Conservation (phyloP, 2,329 filamentous ascomycete genomes). For the Lasiodiplodia hormozganensis region DNA sequence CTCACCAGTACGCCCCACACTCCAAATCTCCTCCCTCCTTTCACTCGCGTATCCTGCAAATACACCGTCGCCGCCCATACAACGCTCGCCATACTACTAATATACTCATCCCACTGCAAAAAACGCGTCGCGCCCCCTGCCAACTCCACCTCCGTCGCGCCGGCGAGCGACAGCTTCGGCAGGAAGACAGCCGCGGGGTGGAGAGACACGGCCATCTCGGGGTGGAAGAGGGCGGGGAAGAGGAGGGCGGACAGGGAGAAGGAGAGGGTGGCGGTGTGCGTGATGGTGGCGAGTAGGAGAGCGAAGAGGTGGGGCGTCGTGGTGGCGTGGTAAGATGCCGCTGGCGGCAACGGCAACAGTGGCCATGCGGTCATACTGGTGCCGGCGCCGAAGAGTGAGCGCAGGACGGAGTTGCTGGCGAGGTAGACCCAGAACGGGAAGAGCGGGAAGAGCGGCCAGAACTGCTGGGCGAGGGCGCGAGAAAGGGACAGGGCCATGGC, state of each 20-base stretch:
- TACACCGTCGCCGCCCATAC: too few species aligned
- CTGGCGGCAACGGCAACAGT: too few species aligned
- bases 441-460: neutral
- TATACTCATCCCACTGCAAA: too few species aligned
- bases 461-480: neutral
- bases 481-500: slow-evolving; percentile 17
- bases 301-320: slow-evolving; percentile 18
- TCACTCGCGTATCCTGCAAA: too few species aligned
- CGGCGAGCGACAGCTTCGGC: neutral
- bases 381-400: neutral
- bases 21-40: too few species aligned
- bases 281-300: slow-evolving; percentile 11
- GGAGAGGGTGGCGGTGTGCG: slow-evolving; percentile 5
- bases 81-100: too few species aligned
- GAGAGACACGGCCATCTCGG: neutral
- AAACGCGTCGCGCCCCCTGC: too few species aligned
- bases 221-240: neutral
- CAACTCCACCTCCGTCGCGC: too few species aligned
- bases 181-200: slow-evolving; percentile 23
- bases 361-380: neutral
- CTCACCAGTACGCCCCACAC: too few species aligned
- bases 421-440: slow-evolving; percentile 15
- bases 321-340: neutral
- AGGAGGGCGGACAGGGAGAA: slow-evolving; percentile 1
- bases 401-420: neutral